phyloP scores from a whole-genome alignment of 352 stramenopile genomes.

The Phytophthora tentaculata region DNA sequence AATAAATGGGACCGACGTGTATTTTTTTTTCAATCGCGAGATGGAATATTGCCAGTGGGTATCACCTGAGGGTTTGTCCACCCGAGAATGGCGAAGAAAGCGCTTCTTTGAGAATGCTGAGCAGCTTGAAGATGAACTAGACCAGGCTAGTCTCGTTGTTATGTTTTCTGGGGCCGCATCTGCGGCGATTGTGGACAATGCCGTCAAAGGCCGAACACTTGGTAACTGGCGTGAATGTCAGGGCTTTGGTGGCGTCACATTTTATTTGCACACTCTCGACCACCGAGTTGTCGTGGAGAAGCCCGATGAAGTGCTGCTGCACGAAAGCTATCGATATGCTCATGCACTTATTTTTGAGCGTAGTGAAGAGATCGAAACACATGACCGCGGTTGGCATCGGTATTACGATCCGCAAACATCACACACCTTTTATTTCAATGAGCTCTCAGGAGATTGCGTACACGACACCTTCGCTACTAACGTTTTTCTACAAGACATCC shows the following conservation, averaged over 20 bases:
- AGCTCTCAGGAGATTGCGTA: conserved; percentile 66
- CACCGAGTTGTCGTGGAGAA: conserved; percentile 58
- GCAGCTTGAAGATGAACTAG: conserved; percentile 55
- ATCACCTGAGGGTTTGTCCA: conserved; percentile 34
- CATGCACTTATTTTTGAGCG: conserved; percentile 55
- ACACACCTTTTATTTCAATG: conserved; percentile 75
- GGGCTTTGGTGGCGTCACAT: conserved; percentile 52
- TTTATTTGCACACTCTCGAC: conserved; percentile 53
- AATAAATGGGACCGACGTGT: conserved; percentile 58
- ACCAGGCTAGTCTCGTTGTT: conserved; percentile 49
- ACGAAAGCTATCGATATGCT: conserved; percentile 62
- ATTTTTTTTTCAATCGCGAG: conserved; percentile 79
- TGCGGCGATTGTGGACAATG: conserved; percentile 46
- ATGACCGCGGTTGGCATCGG: conserved; percentile 56
- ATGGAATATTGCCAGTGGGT: conserved; percentile 65
- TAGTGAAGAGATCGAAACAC: conserved; percentile 69
- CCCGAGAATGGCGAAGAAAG: conserved; percentile 56
- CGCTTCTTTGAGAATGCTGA: conserved; percentile 58
- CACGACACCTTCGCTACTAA: conserved; percentile 55
- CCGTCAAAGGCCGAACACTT: conserved; percentile 45
- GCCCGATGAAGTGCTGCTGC: conserved; percentile 49
- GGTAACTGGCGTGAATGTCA: conserved; percentile 63
- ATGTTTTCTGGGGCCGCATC: conserved; percentile 51
- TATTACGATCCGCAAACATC: conserved; percentile 64
- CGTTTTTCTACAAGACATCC: conserved; percentile 48